Evolutionary conservation across 768 basidiomycete species (phyloP).

Genomic region (Lactifluus subvellereus): DNA sequence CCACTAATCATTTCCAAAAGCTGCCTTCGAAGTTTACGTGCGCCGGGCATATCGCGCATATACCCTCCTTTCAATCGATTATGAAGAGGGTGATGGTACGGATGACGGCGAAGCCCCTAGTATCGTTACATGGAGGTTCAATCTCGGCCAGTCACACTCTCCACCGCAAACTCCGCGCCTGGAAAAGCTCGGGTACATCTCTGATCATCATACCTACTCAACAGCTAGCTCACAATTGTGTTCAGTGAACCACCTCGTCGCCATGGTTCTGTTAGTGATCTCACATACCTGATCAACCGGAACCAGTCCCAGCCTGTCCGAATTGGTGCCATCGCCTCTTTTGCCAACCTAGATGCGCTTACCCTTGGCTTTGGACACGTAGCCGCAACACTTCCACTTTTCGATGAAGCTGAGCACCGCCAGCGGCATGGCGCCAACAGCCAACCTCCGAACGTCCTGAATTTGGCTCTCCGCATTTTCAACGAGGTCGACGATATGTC

Average conservation of each 20-base stretch:
- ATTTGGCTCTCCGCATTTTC: constrained; percentile 88
- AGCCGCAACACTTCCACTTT: constrained; percentile 65
- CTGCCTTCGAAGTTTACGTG: constrained; percentile 93
- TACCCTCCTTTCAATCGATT: constrained; percentile 84
- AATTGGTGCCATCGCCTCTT: constrained; percentile 87
- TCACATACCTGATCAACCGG: constrained; percentile 85
- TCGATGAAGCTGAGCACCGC: constrained; percentile 62
- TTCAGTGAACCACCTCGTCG: constrained; percentile 54
- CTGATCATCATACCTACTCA: background rate
- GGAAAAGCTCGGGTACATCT: constrained; percentile 39
- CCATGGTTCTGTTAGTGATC: constrained; percentile 90
- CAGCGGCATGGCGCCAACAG: constrained; percentile 67
- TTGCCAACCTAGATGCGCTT: constrained; percentile 66
- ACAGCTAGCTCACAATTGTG: constrained; percentile 2
- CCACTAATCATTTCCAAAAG: constrained; percentile 35
- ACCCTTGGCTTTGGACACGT: constrained; percentile 70
- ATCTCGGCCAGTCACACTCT: constrained; percentile 81
- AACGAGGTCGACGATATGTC: constrained; percentile 69
- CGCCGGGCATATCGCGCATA: constrained; percentile 96
- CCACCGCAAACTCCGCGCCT: constrained; percentile 79
- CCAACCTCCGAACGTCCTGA: constrained; percentile 89
- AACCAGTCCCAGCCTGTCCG: constrained; percentile 86
- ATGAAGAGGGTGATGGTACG: constrained; percentile 83
- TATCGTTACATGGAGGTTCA: constrained; percentile 92
- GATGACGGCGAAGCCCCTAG: constrained; percentile 80